Evolutionary conservation across 208 protist species (phyloP).

Genomic region (Trypanosoma vivax): DNA sequence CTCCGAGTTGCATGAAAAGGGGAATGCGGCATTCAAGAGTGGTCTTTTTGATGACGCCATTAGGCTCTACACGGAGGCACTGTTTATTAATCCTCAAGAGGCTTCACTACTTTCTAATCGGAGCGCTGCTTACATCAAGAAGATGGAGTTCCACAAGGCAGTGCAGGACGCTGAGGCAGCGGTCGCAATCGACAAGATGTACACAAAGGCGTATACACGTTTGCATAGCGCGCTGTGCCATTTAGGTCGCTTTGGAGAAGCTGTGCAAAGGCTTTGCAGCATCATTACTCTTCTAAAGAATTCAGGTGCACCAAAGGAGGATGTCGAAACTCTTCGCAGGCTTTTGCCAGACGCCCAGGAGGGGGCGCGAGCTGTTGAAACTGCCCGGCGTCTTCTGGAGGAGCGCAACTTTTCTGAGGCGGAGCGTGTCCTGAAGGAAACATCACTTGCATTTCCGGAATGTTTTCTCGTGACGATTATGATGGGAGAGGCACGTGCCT

Average conservation of each 20-base stretch:
- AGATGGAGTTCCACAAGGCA: constrained; percentile 41
- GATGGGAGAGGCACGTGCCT: constrained; percentile 45
- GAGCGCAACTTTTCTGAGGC: constrained; percentile 28
- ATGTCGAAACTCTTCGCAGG: constrained; percentile 42
- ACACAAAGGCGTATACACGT: constrained; percentile 82
- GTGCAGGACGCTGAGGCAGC: constrained; percentile 61
- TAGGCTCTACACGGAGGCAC: constrained; percentile 58
- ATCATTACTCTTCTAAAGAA: constrained; percentile 16
- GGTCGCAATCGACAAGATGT: constrained; percentile 67
- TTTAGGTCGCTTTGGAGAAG: constrained; percentile 57
- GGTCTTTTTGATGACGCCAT: constrained; percentile 44
- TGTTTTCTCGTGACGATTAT: constrained; percentile 52
- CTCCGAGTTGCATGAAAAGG: constrained; percentile 41
- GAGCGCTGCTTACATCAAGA: constrained; percentile 56
- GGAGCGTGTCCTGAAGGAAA: constrained; percentile 17
- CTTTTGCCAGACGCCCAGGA: constrained; percentile 39
- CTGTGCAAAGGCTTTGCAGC: constrained; percentile 25
- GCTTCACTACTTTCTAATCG: constrained; percentile 68
- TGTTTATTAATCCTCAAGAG: constrained; percentile 43
- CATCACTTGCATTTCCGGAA: constrained; percentile 52
- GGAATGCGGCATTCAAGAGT: constrained; percentile 58
- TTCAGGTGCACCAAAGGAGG: constrained; percentile 14
- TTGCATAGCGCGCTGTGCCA: constrained; percentile 78
- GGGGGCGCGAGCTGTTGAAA: constrained; percentile 28
- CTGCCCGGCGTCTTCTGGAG: constrained; percentile 30